Evolutionary conservation across 2,329 filamentous ascomycete genomes (phyloP), one percentile per base, ranked within the genome.

Genomic region (Epichloe sibirici): DNA sequence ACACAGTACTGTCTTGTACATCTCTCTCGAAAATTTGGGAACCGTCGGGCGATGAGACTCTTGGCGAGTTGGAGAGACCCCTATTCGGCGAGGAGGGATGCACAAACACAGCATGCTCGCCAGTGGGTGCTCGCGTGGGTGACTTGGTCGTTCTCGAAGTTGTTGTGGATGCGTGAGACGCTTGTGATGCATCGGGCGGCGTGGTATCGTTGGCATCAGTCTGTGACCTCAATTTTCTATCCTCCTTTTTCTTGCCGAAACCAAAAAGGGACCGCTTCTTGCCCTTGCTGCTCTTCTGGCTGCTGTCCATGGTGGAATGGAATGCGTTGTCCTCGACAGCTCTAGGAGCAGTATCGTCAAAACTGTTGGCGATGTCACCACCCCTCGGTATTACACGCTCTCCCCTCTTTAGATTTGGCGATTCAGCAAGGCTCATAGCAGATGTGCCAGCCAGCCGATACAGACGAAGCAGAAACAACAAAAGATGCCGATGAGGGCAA

Each of bases 1-100:
- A 69, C 3, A 78, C 63, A 34, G 79, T 74, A 62, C 81, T 81
- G 62, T 96, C 90, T 68, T 96, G 91, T 25, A 97, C 91, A 66
- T 90, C 88, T 62, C 91, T 86, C 73, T 97, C 91, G 65, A 97
- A 97, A 62, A 97, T 96, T 60, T 85, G 82, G 4, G 82, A 85
- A 31, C 78, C 77, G 11, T 89, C 87, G 13, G 90, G 88, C 21
- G 89, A 95, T 51, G 85, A 80, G 45, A 90, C 70, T 48, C 86
- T 78, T 4, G 89, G 85, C 8, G 89, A 91, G 9, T 80, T 78
- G 12, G 85, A 83, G 45, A 88, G 69, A 49, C 78, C 80, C 53
- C 82, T 79, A 54, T 72, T 75, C 3, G 87, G 86, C 3, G 86
- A 89, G 0, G 81, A 73, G 13, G 83, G 79, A 11, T 74, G 65